A percentile compares a stretch with the other conserved stretches of the same genome.
These are phyloP conservation scores for Alternaria panax DNA, from an alignment of 2,329 filamentous ascomycete species.

Conservation along the genomic window DNA sequence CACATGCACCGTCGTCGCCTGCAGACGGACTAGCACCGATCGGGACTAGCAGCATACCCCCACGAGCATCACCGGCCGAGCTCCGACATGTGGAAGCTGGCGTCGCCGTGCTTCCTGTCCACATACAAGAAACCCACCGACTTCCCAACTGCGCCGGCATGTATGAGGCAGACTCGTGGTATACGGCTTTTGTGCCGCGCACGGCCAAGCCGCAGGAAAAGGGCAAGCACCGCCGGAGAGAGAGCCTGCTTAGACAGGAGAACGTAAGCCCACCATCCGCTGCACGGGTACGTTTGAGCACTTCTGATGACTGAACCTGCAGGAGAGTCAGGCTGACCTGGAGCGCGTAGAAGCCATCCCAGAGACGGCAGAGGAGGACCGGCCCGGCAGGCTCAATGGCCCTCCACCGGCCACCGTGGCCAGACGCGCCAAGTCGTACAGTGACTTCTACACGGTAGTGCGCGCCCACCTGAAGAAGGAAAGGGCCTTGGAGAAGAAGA, in stretches of 20 bases:
- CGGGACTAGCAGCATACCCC: constrained; percentile 5
- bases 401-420: constrained; percentile 72
- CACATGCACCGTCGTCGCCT: too few relatives aligned
- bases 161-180: constrained; percentile 83
- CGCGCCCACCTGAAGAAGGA: constrained; percentile 65
- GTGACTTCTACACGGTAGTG: constrained; percentile 74
- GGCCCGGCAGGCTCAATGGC: constrained; percentile 59
- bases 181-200: constrained; percentile 73
- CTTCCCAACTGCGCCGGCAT: constrained; percentile 53
- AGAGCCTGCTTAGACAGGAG: constrained; percentile 69
- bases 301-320: constrained; percentile 52
- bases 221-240: constrained; percentile 67
- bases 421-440: constrained; percentile 77
- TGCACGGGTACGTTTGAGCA: constrained; percentile 43
- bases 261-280: constrained; percentile 54
- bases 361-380: constrained; percentile 68
- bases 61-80: constrained; percentile 12
- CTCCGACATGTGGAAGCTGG: constrained; percentile 16
- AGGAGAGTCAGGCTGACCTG: constrained; percentile 64
- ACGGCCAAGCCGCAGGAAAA: constrained; percentile 52
- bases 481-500: constrained; percentile 48
- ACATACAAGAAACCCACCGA: neutral
- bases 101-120: constrained; percentile 5
- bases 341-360: constrained; percentile 64
- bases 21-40: neutral